Evolutionary conservation across 1,284 basidiomycete species (phyloP).

Genomic region (Ustilago nuda): DNA sequence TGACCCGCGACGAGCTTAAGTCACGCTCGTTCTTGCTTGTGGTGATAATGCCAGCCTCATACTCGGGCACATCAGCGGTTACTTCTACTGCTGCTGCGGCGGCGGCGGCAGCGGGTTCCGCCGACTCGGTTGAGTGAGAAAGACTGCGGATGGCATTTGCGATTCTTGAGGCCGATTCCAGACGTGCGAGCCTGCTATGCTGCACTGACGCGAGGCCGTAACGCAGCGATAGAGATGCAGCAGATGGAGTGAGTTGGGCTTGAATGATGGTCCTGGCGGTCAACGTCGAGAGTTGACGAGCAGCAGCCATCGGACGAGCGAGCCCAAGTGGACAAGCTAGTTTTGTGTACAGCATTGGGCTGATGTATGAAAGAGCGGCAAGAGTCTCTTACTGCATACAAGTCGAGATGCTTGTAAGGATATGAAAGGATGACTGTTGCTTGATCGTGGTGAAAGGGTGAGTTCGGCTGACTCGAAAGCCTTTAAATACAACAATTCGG

Average conservation of each 20-base stretch:
- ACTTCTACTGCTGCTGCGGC: not conserved
- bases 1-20: slow-evolving; percentile 15
- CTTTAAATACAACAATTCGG: too few species aligned
- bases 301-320: slow-evolving; percentile 19
- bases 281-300: slow-evolving; percentile 39
- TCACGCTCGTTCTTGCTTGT: not conserved
- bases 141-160: slow-evolving; percentile 21
- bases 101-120: slow-evolving; percentile 23
- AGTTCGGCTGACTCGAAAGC: not conserved
- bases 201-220: slow-evolving; percentile 3
- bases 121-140: slow-evolving; percentile 23
- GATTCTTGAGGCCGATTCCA: slow-evolving; percentile 10
- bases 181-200: slow-evolving; percentile 6
- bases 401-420: slow-evolving; percentile 8
- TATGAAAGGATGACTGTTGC: not conserved
- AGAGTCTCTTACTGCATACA: not conserved
- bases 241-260: slow-evolving; percentile 6
- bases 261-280: slow-evolving; percentile 19
- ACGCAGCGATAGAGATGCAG: slow-evolving; percentile 3
- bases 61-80: not conserved
- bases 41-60: not conserved
- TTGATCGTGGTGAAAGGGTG: not conserved
- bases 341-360: slow-evolving; percentile 42
- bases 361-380: not conserved
- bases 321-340: slow-evolving; percentile 32